Evolutionary conservation across 495 filamentous ascomycete species (phyloP).

Genomic region (Chaetomium cochliodes): DNA sequence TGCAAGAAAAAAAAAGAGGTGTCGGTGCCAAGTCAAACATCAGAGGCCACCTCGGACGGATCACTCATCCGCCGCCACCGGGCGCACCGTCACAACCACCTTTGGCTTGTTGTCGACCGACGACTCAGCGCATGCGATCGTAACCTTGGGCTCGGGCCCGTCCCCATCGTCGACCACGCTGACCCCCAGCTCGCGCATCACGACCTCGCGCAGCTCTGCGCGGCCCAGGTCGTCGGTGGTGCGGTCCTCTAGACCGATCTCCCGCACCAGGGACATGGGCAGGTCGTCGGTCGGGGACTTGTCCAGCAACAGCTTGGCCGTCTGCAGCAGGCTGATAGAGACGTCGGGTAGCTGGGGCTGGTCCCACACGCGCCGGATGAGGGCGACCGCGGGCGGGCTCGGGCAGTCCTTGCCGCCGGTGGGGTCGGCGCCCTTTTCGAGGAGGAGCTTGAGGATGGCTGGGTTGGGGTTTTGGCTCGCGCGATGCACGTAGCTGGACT

Average conservation of each 20-base stretch:
- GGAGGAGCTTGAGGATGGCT: slow-evolving; percentile 24
- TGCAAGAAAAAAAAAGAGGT: slow-evolving; percentile 7
- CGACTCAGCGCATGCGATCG: not conserved
- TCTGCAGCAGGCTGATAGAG: slow-evolving; percentile 15
- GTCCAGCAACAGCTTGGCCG: slow-evolving; percentile 18
- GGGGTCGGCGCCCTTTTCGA: slow-evolving; percentile 22
- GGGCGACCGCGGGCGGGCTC: slow-evolving; percentile 13
- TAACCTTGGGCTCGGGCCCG: not conserved
- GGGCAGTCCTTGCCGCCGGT: slow-evolving; percentile 21
- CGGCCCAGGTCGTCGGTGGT: not conserved
- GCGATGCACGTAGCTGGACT: slow-evolving; percentile 26
- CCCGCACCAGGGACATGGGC: slow-evolving; percentile 3
- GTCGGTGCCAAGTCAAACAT: no score
- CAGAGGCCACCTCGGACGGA: no score
- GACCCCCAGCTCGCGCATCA: slow-evolving; percentile 20
- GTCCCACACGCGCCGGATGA: slow-evolving; percentile 29
- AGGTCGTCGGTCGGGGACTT: not conserved
- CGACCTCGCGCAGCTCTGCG: not conserved
- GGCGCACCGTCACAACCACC: no score
- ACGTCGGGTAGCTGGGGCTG: slow-evolving; percentile 8
- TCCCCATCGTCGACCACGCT: not conserved
- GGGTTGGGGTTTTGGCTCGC: slow-evolving; percentile 29
- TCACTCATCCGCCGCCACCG: no score
- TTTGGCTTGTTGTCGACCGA: no score
- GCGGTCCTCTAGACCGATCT: slow-evolving; percentile 12